These are phyloP conservation scores for Capronia epimyces DNA, from an alignment of 2,329 filamentous ascomycete genomes.

Conservation along the genomic window DNA sequence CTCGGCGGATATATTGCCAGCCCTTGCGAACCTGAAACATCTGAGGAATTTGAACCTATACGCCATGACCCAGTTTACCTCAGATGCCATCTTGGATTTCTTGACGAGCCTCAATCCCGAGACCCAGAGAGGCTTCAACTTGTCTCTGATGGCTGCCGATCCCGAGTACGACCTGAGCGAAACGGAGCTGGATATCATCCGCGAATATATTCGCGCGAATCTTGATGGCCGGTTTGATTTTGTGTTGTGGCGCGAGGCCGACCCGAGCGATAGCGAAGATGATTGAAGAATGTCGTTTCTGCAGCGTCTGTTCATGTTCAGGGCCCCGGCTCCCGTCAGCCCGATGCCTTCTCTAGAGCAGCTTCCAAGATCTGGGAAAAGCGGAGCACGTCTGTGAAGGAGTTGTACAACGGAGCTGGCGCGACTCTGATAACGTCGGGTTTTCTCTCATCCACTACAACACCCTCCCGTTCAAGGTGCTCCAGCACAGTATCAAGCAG, in stretches of 20 bases:
- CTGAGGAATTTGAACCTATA: conserved; percentile 31
- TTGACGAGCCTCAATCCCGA: conserved; percentile 30
- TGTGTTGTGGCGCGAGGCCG: conserved; percentile 26
- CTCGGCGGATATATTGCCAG: conserved; percentile 31
- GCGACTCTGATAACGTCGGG: conserved; percentile 81
- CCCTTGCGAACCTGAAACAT: conserved; percentile 30
- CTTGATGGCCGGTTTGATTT: conserved; percentile 29
- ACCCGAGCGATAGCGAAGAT: conserved; percentile 27
- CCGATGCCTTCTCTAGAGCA: conserved; percentile 8
- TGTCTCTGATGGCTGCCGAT: conserved; percentile 32
- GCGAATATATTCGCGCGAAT: conserved; percentile 27
- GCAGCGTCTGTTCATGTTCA: neutral
- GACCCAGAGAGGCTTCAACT: conserved; percentile 31
- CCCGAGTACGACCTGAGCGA: conserved; percentile 28
- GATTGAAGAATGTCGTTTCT: conserved; percentile 14
- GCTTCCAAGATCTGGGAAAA: conserved; percentile 40
- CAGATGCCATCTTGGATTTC: conserved; percentile 33
- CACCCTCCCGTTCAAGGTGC: conserved; percentile 60
- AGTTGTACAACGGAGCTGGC: conserved; percentile 78
- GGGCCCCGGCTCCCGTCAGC: neutral
- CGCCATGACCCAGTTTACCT: conserved; percentile 34
- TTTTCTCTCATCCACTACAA: conserved; percentile 76
- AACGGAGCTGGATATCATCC: conserved; percentile 31
- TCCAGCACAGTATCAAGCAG: conserved; percentile 63
- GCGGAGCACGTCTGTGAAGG: conserved; percentile 64